Conservation (phyloP, 352 stramenopile species). For the Phytophthora quininea region DNA sequence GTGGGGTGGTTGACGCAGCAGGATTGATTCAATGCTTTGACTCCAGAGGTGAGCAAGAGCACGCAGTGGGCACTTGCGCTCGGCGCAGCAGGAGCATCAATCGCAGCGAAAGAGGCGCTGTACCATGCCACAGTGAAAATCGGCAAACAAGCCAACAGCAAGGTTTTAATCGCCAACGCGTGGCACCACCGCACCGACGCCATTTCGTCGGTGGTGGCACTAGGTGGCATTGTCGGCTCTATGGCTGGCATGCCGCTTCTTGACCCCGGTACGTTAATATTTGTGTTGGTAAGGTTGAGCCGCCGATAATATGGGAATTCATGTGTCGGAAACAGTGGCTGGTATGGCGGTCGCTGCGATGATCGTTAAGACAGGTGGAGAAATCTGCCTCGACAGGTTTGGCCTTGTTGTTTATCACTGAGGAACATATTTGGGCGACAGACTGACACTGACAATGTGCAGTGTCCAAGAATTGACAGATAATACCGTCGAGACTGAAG, state of each 20-base stretch:
- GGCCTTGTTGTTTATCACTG: not conserved
- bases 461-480: conserved; percentile 87
- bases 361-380: conserved; percentile 88
- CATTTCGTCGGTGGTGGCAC: conserved; percentile 89
- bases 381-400: conserved; percentile 85
- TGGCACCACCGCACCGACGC: conserved; percentile 95
- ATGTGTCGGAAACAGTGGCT: conserved; percentile 44
- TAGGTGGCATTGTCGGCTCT: conserved; percentile 77
- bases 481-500: conserved; percentile 82
- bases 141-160: conserved; percentile 92
- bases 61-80: conserved; percentile 78
- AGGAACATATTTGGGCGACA: not conserved
- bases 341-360: conserved; percentile 87
- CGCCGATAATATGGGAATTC: too few relatives aligned
- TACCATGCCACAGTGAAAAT: conserved; percentile 94
- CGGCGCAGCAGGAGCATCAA: conserved; percentile 88
- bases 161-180: conserved; percentile 97
- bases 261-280: conserved; percentile 57
- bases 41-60: conserved; percentile 52
- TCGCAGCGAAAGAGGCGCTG: conserved; percentile 94
- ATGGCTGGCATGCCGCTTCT: conserved; percentile 74
- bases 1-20: not conserved
- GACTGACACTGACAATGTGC: not conserved
- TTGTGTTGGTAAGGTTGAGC: not conserved
- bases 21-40: not conserved